Evolutionary conservation across 345 rosid species (phyloP).

Genomic region (Aegle marmelos): DNA sequence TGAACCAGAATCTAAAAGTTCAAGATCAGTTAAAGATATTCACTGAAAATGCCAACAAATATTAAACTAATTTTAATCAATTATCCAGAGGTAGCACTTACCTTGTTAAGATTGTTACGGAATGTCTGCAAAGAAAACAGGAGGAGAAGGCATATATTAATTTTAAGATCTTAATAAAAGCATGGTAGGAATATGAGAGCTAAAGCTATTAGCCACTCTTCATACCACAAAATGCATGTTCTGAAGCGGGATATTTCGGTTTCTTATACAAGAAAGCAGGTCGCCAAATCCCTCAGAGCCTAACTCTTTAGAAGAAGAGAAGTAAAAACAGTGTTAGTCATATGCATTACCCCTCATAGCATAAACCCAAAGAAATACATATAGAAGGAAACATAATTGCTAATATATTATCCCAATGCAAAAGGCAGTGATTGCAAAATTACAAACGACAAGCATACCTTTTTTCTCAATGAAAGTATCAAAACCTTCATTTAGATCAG

Average conservation of each 20-base stretch:
- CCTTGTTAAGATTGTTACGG: conserved; percentile 95
- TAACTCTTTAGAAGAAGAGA: conserved; percentile 45
- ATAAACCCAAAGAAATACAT: neutral
- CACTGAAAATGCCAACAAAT: neutral
- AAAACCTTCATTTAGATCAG: conserved; percentile 90
- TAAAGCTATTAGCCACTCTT: conserved; percentile 13
- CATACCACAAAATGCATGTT: conserved; percentile 98
- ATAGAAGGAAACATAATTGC: conserved; percentile 1
- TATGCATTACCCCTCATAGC: conserved; percentile 19
- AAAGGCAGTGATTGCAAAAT: neutral
- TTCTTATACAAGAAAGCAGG: conserved; percentile 80
- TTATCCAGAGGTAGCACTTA: conserved; percentile 30
- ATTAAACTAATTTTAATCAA: neutral
- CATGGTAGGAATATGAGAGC: neutral
- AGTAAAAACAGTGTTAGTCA: conserved; percentile 3
- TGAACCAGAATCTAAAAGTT: neutral
- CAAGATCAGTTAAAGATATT: neutral
- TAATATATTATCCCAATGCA: neutral
- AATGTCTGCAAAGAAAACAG: conserved; percentile 53
- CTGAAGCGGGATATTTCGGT: conserved; percentile 72
- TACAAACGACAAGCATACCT: conserved; percentile 41
- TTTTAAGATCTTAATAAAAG: conserved; percentile 15
- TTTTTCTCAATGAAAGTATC: conserved; percentile 77
- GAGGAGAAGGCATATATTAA: conserved; percentile 20
- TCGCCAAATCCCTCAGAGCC: conserved; percentile 92